Conservation (phyloP, 352 stramenopile species). For the Phytopythium ostracodes region DNA sequence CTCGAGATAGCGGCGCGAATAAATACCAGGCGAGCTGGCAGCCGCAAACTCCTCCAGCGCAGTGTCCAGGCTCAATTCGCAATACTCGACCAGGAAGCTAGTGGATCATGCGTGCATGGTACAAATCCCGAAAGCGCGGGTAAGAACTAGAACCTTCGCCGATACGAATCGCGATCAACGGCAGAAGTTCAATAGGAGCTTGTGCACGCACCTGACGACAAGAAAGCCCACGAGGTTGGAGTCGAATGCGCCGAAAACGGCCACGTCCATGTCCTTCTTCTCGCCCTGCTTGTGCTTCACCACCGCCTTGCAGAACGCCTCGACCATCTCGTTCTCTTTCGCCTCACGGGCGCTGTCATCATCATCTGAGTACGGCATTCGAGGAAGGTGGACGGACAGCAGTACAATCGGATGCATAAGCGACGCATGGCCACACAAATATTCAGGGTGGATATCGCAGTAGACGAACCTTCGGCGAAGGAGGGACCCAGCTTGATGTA, state of each 20-base stretch:
- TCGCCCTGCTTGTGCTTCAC: conserved; percentile 53
- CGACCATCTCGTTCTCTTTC: conserved; percentile 48
- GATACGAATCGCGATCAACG: background rate
- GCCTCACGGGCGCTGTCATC: conserved; percentile 23
- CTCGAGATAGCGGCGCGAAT: conserved; percentile 62
- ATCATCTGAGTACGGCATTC: too few relatives aligned
- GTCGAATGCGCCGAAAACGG: conserved; percentile 52
- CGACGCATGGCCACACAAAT: background rate
- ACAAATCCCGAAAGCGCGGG: background rate
- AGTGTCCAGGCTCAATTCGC: conserved; percentile 48
- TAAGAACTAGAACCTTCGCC: background rate
- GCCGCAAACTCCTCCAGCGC: conserved; percentile 63
- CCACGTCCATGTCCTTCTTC: conserved; percentile 73
- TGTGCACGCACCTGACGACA: conserved; percentile 46
- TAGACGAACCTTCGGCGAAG: conserved; percentile 29
- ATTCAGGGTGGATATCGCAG: conserved; percentile 1
- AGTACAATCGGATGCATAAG: too few relatives aligned
- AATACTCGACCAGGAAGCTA: conserved; percentile 74
- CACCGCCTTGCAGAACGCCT: conserved; percentile 56
- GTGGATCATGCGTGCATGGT: too few relatives aligned
- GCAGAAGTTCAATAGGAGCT: background rate
- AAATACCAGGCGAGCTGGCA: conserved; percentile 56
- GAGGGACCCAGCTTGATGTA: conserved; percentile 64
- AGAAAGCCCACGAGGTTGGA: conserved; percentile 81
- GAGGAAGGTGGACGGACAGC: too few relatives aligned